Evolutionary conservation across 2,329 filamentous ascomycete genomes (phyloP), one percentile per base, ranked within the genome.

Genomic region (Aspergillus caelatus): DNA sequence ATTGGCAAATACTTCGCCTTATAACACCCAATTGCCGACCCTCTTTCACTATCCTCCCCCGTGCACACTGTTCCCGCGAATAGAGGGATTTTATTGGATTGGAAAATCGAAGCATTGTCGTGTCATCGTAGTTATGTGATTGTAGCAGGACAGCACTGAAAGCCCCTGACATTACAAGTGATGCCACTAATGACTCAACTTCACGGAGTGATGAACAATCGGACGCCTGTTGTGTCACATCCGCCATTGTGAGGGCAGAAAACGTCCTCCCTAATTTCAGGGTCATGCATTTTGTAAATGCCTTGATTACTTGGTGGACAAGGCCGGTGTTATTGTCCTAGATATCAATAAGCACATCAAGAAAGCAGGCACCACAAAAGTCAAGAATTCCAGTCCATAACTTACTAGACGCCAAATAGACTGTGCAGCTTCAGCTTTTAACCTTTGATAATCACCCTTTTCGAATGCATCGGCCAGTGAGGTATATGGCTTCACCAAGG

Each of bases 281-380:
- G 62, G 98, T 87, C 64, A 91, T 89, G 81, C 90, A 93, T 70
- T 89, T 88, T 69, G 91, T 88, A 73, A 94, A 92, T 11, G 91
- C 88, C 23, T 85, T 81, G 45, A 90, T 76, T 12, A 94, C 89
- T 74, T 92, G 88, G 5, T 82, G 79, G 14, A 96, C 83, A 16
- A 98, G 85, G 4, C 89, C 86, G 4, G 80, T 77, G 71, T 96
- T 98, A 54, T 87, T 86, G 70, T 98, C 93, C 68, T 86, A 62
- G 60, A 68, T 21, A 63, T 62, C 19, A 21, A 41, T 66, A 30
- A 69, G 61, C 46, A 56, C 21, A 23, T 39, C 21, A 53, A 36
- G 6, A 10, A 54, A n/a, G 26, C 19, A 57, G 16, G 3, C 32
- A n/a, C 19, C 4, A 21, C n/a, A 34, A 2, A 26, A 23, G 19